Conservation (phyloP, 768 basidiomycete genomes). For the Symmetrospora coprosmae region DNA sequence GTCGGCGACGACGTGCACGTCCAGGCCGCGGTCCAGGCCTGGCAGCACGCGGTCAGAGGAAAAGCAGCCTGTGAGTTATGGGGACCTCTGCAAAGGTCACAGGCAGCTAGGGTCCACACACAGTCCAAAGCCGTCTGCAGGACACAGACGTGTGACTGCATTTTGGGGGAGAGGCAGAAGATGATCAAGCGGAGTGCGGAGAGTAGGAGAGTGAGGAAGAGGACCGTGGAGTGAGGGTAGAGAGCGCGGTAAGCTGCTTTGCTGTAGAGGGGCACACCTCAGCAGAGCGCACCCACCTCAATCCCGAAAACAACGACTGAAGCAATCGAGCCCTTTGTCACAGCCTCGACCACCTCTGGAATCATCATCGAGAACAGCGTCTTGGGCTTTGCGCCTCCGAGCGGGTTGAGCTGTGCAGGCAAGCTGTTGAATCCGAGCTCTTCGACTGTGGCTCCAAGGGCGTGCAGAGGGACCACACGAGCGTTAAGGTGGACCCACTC, state of each 20-base stretch:
- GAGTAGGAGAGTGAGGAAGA: too few species aligned
- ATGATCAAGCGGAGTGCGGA: too few species aligned
- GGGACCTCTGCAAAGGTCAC: neutral
- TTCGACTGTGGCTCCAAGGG: conserved; percentile 54
- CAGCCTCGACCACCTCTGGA: conserved; percentile 47
- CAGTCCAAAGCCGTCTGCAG: conserved; percentile 68
- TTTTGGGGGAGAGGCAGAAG: too few species aligned
- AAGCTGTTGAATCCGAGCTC: conserved; percentile 43
- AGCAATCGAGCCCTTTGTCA: conserved; percentile 42
- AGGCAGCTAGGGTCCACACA: conserved; percentile 21
- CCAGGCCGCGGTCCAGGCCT: conserved; percentile 39
- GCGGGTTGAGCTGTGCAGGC: conserved; percentile 32
- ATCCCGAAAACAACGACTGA: conserved; percentile 71
- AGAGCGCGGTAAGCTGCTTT: too few species aligned
- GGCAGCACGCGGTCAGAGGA: neutral
- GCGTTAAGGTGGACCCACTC: too few species aligned
- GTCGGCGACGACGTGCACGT: conserved; percentile 64
- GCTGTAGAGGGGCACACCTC: too few species aligned
- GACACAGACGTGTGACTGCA: conserved; percentile 73
- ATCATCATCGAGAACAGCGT: conserved; percentile 74
- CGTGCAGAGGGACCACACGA: conserved; percentile 39
- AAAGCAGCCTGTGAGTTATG: conserved; percentile 15
- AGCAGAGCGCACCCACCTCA: conserved; percentile 61
- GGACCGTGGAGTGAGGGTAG: too few species aligned
- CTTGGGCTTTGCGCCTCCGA: conserved; percentile 50